A percentile compares a stretch with the other conserved stretches of the same genome.
These are phyloP conservation scores for Dianthus caryophyllus DNA, from an alignment of 148 eudicot genomes.

Conservation along the genomic window DNA sequence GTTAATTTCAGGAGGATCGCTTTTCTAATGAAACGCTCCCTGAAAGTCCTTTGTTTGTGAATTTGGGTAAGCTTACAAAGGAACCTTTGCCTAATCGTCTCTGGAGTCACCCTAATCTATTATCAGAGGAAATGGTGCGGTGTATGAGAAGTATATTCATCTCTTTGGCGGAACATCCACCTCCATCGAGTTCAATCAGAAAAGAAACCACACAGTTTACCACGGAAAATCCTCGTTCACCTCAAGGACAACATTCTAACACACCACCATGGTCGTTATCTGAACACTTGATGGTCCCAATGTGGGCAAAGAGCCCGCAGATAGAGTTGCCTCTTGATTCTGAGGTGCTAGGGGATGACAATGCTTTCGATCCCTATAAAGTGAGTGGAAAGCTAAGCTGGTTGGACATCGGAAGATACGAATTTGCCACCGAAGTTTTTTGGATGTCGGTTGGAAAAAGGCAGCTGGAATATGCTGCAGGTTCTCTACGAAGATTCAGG, in stretches of 20 bases:
- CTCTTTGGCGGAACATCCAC: conserved; percentile 31
- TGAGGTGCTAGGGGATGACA: conserved; percentile 29
- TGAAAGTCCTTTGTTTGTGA: conserved; percentile 17
- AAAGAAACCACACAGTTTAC: conserved; percentile 11
- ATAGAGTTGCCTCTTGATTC: conserved; percentile 32
- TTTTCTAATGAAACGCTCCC: conserved; percentile 17
- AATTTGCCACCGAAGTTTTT: conserved; percentile 34
- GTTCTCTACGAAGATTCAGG: conserved; percentile 37
- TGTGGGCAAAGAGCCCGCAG: conserved; percentile 38
- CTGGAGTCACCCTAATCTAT: conserved; percentile 33
- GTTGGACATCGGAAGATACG: conserved; percentile 34
- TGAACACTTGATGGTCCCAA: conserved; percentile 38
- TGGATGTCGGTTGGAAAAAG: conserved; percentile 41
- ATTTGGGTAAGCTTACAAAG: conserved; percentile 19
- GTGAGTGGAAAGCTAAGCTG: conserved; percentile 34
- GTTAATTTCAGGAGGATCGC: conserved; percentile 17
- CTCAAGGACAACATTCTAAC: conserved; percentile 22
- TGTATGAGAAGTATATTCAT: conserved; percentile 38
- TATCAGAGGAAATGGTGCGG: conserved; percentile 41
- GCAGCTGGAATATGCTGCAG: conserved; percentile 38
- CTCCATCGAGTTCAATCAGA: conserved; percentile 12
- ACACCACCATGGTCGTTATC: conserved; percentile 34
- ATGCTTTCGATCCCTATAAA: conserved; percentile 32
- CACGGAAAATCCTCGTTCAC: conserved; percentile 18
- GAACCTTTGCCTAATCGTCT: conserved; percentile 24